phyloP scores from a whole-genome alignment of 495 filamentous ascomycete species.

The Sordaria brevicollis region DNA sequence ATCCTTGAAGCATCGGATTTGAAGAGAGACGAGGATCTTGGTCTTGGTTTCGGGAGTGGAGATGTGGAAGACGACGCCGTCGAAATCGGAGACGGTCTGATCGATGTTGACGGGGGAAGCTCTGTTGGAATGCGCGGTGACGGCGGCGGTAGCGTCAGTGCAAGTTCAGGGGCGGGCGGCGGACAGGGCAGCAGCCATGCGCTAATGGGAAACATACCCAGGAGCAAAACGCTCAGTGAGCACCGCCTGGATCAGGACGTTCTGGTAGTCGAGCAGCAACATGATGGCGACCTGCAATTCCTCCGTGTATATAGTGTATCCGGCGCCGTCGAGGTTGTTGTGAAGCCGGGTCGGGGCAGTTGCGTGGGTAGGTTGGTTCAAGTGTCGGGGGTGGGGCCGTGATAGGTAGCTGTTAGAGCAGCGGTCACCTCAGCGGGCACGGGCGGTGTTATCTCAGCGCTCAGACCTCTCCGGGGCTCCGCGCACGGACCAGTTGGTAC shows the following conservation, averaged over 20 bases:
- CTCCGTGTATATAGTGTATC: neutral
- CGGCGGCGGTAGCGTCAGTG: conserved; percentile 6
- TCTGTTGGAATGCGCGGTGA: conserved; percentile 37
- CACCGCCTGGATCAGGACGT: conserved; percentile 90
- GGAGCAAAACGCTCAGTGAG: conserved; percentile 83
- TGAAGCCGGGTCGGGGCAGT: neutral
- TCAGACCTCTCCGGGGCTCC: too few relatives aligned
- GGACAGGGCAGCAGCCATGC: neutral
- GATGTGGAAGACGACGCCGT: conserved; percentile 94
- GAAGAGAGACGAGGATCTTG: conserved; percentile 84
- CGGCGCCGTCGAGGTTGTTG: neutral
- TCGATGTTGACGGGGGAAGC: conserved; percentile 79
- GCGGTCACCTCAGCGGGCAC: neutral
- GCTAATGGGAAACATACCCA: conserved; percentile 47
- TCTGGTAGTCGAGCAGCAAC: conserved; percentile 98
- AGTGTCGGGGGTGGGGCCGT: neutral
- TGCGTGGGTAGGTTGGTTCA: conserved; percentile 5
- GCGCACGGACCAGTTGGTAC: too few relatives aligned
- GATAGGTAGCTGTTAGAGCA: neutral
- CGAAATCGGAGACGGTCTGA: conserved; percentile 96
- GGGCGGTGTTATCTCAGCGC: too few relatives aligned
- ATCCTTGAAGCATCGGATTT: conserved; percentile 89
- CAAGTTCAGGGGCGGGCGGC: neutral
- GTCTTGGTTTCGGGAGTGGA: conserved; percentile 89
- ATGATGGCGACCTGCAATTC: conserved; percentile 44